Evolutionary conservation across 73 alveolate species (phyloP), one percentile per base, ranked within the genome.

Genomic region (Paramecium bursaria): DNA sequence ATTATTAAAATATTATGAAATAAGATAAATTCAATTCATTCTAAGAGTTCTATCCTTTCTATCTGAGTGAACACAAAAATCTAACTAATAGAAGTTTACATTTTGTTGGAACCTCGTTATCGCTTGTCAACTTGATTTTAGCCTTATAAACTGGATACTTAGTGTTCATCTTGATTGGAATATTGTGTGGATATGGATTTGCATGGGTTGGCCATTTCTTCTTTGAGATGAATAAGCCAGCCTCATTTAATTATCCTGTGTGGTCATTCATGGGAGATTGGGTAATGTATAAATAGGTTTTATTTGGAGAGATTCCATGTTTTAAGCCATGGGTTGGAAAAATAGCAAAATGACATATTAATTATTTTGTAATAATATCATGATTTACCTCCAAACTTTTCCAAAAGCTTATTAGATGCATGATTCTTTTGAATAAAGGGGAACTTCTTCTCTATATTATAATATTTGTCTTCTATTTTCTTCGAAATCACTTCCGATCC

Each of bases 171-270:
- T 33, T 33, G 35, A 19, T 61, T 0, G 75, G 23, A 13, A 4
- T 31, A 13, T 21, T 61, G 0, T 14, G 15, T 27, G 85, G 85
- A 42, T 61, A 61, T 27, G 74, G 48, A 14, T 53, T 53, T 53
- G 74, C 74, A 10, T 53, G 74, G 74, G 74, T 53, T 1, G 74
- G 74, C 1, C 74, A 53, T 21, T 53, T 53, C 74, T 53, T 53
- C 74, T 53, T 53, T 5, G 74, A 53, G 30, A 53, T 15, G 25
- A 53, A 53, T n/a, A 53, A 53, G 74, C 74, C 74, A 27, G 74
- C 74, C n/a, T 27, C 74, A 0, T 53, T 53, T 27, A 17, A 53
- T n/a, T 53, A 53, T 53, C 74, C 74, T 2, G 1, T 53, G 14
- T n/a, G 25, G 11, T 53, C 74, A 1, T 53, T 53, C 25, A 53